phyloP scores from a whole-genome alignment of 1,284 basidiomycete genomes.

The Meripilus lineatus region DNA sequence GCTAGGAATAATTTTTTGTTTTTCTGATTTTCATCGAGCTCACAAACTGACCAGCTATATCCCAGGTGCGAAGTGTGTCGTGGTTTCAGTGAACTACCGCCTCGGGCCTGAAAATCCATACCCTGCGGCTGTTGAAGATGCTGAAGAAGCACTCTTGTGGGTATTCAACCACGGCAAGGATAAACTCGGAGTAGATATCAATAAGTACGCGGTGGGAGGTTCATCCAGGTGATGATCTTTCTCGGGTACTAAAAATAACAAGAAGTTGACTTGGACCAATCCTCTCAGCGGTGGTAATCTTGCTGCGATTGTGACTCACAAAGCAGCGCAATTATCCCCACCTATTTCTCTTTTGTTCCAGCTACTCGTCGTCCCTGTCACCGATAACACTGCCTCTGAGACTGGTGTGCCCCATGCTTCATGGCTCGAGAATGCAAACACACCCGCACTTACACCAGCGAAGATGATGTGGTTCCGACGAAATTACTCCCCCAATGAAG shows the following conservation, averaged over 20 bases:
- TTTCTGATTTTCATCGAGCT: not conserved
- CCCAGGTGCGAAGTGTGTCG: constrained; percentile 47
- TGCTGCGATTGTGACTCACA: constrained; percentile 61
- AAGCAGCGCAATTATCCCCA: constrained; percentile 45
- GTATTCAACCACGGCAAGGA: constrained; percentile 40
- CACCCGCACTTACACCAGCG: constrained; percentile 53
- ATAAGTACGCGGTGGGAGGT: constrained; percentile 54
- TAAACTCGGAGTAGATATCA: constrained; percentile 36
- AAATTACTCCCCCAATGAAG: constrained; percentile 60
- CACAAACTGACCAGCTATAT: not conserved
- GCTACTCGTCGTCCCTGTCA: constrained; percentile 66
- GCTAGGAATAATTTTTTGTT: too few species aligned
- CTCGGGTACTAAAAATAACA: not conserved
- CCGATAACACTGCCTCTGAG: constrained; percentile 57
- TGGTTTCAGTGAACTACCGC: constrained; percentile 69
- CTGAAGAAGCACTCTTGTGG: constrained; percentile 64
- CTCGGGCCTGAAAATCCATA: constrained; percentile 72
- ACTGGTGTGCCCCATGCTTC: constrained; percentile 37
- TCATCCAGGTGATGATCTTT: constrained; percentile 53
- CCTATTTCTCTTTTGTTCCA: constrained; percentile 59
- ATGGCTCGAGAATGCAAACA: constrained; percentile 56
- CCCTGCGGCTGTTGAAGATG: constrained; percentile 72
- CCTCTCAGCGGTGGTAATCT: constrained; percentile 62
- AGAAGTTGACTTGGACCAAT: constrained; percentile 1
- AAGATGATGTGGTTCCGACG: constrained; percentile 72